Evolutionary conservation across 352 stramenopile species (phyloP), one percentile per base, ranked within the genome.

Genomic region (Thraustochytrium sp.): DNA sequence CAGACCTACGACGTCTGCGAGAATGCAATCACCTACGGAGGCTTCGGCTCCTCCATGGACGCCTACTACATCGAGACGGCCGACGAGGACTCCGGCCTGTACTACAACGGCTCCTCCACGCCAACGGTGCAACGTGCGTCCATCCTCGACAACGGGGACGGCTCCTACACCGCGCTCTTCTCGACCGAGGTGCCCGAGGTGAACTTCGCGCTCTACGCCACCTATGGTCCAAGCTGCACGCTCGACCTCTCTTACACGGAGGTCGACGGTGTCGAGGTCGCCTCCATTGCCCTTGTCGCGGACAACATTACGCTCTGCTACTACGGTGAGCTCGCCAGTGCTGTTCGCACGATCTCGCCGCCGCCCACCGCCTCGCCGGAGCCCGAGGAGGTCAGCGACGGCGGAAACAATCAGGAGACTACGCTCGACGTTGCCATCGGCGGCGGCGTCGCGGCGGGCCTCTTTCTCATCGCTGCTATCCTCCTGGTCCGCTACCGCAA

Each of bases 81-180:
- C 29, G 68, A 80, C 51, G 26, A 23, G 44, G 62, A 54, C 4
- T 29, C 38, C 8, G 62, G 62, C 26, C 16, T 53, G 8, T 80
- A 64, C 68, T 49, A 49, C 68, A 31, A 65, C 5, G 48, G 48
- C 8, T 18, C 34, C 4, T 18, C n/a, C 13, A 9, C 8, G 46
- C 68, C 68, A 8, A 31, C 31, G 5, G 29, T 80, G 5, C 8
- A 38, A 5, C 13, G 3, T 3, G 68, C 68, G 18, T 23, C 38
- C 23, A 75, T 80, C 51, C 8, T 80, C 4, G 68, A 80, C 53
- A 68, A 68, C 36, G 53, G 51, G 5, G 68, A 80, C 48, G 68
- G 68, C 8, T 54, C 68, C 31, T 80, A 80, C 51, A 72, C 68
- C 3, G 68, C 68, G 5, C 42, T 68, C 36, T 23, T 80, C 31